Percentiles rank a stretch among this genome's conserved stretches.
These are phyloP conservation scores for Ascochyta viciae-villosae DNA, from an alignment of 2,329 filamentous ascomycete genomes.

Conservation along the genomic window DNA sequence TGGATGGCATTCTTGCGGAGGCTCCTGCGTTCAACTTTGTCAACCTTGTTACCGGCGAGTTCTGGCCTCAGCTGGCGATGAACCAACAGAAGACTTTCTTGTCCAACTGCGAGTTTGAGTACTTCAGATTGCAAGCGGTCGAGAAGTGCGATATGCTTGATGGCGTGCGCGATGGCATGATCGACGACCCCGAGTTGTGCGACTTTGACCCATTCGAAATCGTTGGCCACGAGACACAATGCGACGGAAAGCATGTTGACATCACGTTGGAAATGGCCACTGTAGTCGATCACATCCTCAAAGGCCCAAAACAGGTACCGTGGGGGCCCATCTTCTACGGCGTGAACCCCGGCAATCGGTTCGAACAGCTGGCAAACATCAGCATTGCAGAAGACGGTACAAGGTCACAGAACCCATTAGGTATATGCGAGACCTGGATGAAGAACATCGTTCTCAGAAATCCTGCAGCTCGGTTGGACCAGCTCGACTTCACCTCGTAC, in stretches of 20 bases:
- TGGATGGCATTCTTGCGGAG: slow-evolving; percentile 46
- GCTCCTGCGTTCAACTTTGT: slow-evolving; percentile 42
- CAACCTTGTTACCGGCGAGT: slow-evolving; percentile 25
- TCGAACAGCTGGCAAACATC: slow-evolving; percentile 22
- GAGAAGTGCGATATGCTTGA: slow-evolving; percentile 38
- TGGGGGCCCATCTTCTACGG: slow-evolving; percentile 21
- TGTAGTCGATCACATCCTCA: slow-evolving; percentile 24
- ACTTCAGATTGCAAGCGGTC: slow-evolving; percentile 29
- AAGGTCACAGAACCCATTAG: slow-evolving; percentile 26
- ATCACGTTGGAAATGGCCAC: slow-evolving; percentile 32
- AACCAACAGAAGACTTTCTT: slow-evolving; percentile 29
- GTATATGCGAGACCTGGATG: slow-evolving; percentile 28
- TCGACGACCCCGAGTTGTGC: slow-evolving; percentile 36
- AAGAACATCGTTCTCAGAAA: slow-evolving; percentile 25
- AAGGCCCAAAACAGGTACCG: slow-evolving; percentile 25
- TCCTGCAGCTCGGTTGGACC: slow-evolving; percentile 19
- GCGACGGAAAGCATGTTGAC: slow-evolving; percentile 25
- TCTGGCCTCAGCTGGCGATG: slow-evolving; percentile 42
- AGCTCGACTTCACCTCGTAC: slow-evolving; percentile 23
- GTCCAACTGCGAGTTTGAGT: slow-evolving; percentile 38
- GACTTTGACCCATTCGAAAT: slow-evolving; percentile 27
- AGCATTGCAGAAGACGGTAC: slow-evolving; percentile 21
- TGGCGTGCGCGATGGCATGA: slow-evolving; percentile 43
- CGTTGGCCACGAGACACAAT: slow-evolving; percentile 26
- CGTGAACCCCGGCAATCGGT: slow-evolving; percentile 19